Percentiles rank a stretch among this genome's conserved stretches.
Evolutionary conservation across 805 yeast species (phyloP).

Genomic region (Brettanomyces anomalus): DNA sequence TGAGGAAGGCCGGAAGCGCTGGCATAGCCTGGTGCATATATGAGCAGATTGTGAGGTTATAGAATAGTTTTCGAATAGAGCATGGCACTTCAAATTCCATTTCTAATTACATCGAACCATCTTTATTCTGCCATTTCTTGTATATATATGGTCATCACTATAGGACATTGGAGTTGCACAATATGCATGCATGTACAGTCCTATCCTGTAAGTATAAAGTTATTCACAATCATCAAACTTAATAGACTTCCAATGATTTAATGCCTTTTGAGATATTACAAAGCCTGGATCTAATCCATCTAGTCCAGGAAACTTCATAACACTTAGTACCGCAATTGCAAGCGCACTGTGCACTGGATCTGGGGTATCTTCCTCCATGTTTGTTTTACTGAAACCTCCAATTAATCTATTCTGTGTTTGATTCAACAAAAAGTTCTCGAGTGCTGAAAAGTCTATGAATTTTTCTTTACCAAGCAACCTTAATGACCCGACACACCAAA

Average conservation of each 20-base stretch:
- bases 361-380: constrained; percentile 42
- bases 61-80: not conserved
- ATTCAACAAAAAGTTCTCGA: constrained; percentile 36
- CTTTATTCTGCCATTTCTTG: not conserved
- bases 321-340: constrained; percentile 45
- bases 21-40: constrained; percentile 97
- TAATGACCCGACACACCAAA: constrained; percentile 69
- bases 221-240: constrained; percentile 1
- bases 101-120: no score
- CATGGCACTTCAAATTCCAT: no score
- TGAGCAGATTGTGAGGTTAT: constrained; percentile 65
- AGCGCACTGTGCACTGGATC: constrained; percentile 65
- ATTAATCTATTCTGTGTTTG: constrained; percentile 50
- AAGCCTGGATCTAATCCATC: constrained; percentile 12
- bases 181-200: not conserved
- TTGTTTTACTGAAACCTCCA: constrained; percentile 75
- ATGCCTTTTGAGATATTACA: constrained; percentile 17
- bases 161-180: no score
- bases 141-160: not conserved
- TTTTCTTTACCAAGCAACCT: constrained; percentile 25
- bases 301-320: constrained; percentile 19
- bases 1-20: constrained; percentile 82
- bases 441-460: constrained; percentile 29
- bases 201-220: not conserved
- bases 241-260: constrained; percentile 10